Evolutionary conservation across 176 grass and related monocot species (phyloP).

Genomic region (Phoenix dactylifera): DNA sequence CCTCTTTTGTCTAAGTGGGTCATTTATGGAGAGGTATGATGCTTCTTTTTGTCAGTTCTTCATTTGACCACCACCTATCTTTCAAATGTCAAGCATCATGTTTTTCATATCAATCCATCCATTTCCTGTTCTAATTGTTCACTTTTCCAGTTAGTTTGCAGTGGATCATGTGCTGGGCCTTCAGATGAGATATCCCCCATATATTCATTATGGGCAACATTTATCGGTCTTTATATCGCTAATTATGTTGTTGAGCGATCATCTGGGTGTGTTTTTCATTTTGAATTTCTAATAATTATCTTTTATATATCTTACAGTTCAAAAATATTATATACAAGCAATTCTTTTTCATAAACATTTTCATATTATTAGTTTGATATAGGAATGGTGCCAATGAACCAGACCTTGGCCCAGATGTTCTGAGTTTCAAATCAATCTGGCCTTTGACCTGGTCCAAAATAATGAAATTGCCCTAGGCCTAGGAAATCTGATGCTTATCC

Average conservation of each 20-base stretch:
- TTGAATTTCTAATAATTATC: neutral
- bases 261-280: slow-evolving; percentile 45
- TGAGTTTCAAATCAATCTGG: too few relatives aligned
- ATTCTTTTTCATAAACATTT: slow-evolving; percentile 21
- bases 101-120: too few relatives aligned
- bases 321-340: too few relatives aligned
- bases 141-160: slow-evolving; percentile 82
- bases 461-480: too few relatives aligned
- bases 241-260: slow-evolving; percentile 95
- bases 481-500: too few relatives aligned
- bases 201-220: slow-evolving; percentile 93
- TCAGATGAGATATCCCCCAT: slow-evolving; percentile 93
- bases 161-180: slow-evolving; percentile 80
- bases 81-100: too few relatives aligned
- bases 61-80: too few relatives aligned
- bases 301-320: too few relatives aligned
- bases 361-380: too few relatives aligned
- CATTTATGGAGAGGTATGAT: slow-evolving; percentile 80
- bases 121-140: slow-evolving; percentile 31
- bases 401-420: too few relatives aligned
- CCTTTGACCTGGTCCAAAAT: too few relatives aligned
- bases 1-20: slow-evolving; percentile 88
- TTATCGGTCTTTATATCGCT: slow-evolving; percentile 81
- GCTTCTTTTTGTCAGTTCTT: slow-evolving; percentile 6
- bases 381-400: too few relatives aligned